Percentiles rank a stretch among this genome's conserved stretches.
Conservation (phyloP, 176 grass and related monocot species). For the Dactylis glomerata region DNA sequence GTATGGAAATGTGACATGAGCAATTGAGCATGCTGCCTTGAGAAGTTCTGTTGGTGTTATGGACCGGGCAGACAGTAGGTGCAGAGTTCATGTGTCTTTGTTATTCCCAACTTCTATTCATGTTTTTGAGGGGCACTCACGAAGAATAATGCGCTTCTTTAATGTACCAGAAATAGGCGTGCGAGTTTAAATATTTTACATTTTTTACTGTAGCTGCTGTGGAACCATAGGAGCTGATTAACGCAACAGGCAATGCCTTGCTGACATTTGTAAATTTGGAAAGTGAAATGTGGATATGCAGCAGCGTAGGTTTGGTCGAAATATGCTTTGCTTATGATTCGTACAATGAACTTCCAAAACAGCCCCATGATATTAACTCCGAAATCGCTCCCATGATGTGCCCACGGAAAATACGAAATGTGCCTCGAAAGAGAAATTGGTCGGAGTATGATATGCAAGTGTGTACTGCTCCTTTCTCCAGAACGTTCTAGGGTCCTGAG, state of each 20-base stretch:
- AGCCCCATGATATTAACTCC: background rate
- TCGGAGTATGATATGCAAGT: background rate
- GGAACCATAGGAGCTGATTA: background rate
- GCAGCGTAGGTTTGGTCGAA: background rate
- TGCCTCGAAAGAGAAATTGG: background rate
- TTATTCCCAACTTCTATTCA: background rate
- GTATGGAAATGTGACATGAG: conserved; percentile 4
- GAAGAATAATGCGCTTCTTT: background rate
- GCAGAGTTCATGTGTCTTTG: background rate
- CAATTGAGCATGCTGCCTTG: background rate
- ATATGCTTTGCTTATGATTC: background rate
- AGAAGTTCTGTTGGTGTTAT: background rate
- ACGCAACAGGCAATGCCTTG: background rate
- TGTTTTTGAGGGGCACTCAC: background rate
- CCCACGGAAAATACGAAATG: background rate
- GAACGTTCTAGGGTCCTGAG: background rate
- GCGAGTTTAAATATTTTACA: background rate
- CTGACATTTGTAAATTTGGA: background rate
- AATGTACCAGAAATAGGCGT: background rate
- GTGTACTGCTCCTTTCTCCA: background rate
- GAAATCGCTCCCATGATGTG: background rate
- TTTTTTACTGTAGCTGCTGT: background rate
- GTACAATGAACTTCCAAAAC: background rate
- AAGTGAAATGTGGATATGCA: background rate
- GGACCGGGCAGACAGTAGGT: no score